Conservation (phyloP, 2,329 filamentous ascomycete genomes). For the Elsinoe perseae region DNA sequence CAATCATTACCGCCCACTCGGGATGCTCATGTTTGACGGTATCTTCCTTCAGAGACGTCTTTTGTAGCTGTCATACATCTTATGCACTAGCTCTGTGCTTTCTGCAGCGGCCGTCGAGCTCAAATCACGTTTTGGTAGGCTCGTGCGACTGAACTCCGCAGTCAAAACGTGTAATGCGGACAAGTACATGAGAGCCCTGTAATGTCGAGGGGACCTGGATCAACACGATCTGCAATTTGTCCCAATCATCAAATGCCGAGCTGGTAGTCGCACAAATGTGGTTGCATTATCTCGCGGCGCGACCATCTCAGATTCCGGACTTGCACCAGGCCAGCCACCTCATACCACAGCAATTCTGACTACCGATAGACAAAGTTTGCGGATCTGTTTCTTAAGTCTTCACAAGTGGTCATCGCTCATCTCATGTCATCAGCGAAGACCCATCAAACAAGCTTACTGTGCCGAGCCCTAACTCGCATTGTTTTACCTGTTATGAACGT, state of each 20-base stretch:
- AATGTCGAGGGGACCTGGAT: constrained; percentile 1
- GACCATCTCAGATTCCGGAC: neutral
- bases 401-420: neutral
- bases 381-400: neutral
- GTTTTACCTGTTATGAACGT: constrained; percentile 5
- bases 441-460: neutral
- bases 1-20: neutral
- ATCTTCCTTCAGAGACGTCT: neutral
- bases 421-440: neutral
- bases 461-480: constrained; percentile 8
- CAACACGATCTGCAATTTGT: constrained; percentile 4
- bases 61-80: neutral
- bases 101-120: neutral
- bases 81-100: neutral
- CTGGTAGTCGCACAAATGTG: neutral
- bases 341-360: neutral
- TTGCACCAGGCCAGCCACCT: neutral
- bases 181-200: neutral
- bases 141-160: neutral
- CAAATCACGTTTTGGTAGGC: neutral
- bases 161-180: neutral
- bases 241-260: constrained; percentile 12
- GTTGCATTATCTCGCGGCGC: neutral
- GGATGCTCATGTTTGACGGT: neutral
- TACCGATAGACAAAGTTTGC: neutral